phyloP scores from a whole-genome alignment of 75 land plant species.

The Picea sitchensis region DNA sequence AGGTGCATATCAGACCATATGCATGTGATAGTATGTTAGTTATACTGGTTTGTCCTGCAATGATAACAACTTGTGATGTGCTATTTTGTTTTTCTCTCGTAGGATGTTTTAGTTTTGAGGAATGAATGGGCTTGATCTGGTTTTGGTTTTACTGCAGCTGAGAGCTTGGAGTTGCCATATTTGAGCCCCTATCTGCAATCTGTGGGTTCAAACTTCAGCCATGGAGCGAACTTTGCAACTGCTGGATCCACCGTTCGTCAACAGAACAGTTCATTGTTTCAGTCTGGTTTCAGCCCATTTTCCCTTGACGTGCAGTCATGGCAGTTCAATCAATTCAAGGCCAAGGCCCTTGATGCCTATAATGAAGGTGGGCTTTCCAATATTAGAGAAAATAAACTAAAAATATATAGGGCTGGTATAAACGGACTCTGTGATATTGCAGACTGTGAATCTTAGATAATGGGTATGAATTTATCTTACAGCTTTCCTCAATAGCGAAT shows the following conservation, averaged over 20 bases:
- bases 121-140: not conserved
- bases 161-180: constrained; percentile 40
- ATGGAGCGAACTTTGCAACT: constrained; percentile 75
- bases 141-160: not conserved
- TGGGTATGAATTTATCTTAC: not conserved
- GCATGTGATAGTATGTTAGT: too few relatives aligned
- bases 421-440: not conserved
- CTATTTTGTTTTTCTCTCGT: not conserved
- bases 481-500: not conserved
- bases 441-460: not conserved
- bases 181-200: constrained; percentile 51
- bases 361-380: constrained; percentile 23
- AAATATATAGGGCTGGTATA: not conserved
- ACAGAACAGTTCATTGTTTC: constrained; percentile 30
- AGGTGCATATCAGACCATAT: too few relatives aligned
- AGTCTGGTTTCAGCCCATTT: constrained; percentile 46
- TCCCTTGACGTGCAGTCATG: constrained; percentile 41
- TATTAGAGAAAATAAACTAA: not conserved
- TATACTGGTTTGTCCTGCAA: too few relatives aligned
- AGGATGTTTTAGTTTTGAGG: not conserved
- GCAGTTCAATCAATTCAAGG: constrained; percentile 45
- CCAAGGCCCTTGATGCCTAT: constrained; percentile 17
- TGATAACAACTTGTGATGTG: too few relatives aligned
- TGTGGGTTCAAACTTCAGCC: constrained; percentile 49
- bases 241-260: constrained; percentile 52